Evolutionary conservation across 331 rosid species (phyloP).

Genomic region (Dryas integrifolia): DNA sequence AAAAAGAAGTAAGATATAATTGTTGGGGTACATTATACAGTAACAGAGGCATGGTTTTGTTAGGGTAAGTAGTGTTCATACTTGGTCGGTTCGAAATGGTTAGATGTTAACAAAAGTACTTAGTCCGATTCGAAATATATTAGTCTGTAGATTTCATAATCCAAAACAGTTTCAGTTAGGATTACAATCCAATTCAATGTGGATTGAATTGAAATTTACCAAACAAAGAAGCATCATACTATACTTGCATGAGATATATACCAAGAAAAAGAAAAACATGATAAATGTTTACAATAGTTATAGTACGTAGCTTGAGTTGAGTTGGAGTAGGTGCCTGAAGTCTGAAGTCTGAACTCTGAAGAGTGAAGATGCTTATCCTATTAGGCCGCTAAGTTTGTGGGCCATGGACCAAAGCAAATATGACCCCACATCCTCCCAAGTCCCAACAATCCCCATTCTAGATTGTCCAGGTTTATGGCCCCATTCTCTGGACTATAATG

Average conservation of each 20-base stretch:
- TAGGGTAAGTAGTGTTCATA: neutral
- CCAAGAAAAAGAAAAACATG: neutral
- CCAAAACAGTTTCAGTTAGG: too few relatives aligned
- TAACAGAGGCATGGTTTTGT: neutral
- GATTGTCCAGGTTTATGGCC: constrained; percentile 39
- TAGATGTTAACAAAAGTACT: too few relatives aligned
- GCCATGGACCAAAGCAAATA: constrained; percentile 45
- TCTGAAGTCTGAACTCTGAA: too few relatives aligned
- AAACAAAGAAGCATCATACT: too few relatives aligned
- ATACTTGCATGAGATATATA: too few relatives aligned
- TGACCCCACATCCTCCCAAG: constrained; percentile 37
- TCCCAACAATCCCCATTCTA: constrained; percentile 35
- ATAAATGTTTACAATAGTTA: neutral
- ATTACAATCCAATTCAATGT: too few relatives aligned
- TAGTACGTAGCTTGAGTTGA: neutral
- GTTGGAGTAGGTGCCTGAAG: too few relatives aligned
- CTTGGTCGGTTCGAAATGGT: too few relatives aligned
- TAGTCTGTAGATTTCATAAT: too few relatives aligned
- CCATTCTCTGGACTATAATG: neutral
- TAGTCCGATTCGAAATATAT: too few relatives aligned
- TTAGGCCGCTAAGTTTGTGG: constrained; percentile 40
- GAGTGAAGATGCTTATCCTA: constrained; percentile 34
- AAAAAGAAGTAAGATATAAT: constrained; percentile 11
- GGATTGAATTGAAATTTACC: too few relatives aligned
- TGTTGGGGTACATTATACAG: neutral